Conservation (phyloP, 2,329 filamentous ascomycete genomes). For the Davidsoniella australis region DNA sequence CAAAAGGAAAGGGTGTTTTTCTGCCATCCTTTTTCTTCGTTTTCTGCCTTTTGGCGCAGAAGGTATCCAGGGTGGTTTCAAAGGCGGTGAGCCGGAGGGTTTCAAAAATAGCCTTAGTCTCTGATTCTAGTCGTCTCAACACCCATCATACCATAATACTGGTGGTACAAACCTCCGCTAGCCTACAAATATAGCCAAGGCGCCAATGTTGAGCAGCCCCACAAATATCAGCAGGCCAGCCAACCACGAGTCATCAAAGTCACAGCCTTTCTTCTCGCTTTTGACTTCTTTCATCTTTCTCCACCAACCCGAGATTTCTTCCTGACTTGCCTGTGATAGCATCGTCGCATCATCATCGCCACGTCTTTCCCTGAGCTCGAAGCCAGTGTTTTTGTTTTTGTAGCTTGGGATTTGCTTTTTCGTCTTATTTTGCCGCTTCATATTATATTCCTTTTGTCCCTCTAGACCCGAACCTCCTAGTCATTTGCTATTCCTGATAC, state of each 20-base stretch:
- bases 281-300: slow-evolving; percentile 8
- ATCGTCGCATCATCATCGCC: not conserved
- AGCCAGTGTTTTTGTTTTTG: slow-evolving; percentile 11
- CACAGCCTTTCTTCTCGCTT: slow-evolving; percentile 1
- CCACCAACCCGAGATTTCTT: slow-evolving; percentile 13
- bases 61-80: too few species aligned
- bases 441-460: slow-evolving; percentile 10
- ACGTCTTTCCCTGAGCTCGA: not conserved
- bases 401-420: not conserved
- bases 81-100: too few species aligned
- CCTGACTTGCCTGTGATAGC: slow-evolving; percentile 1
- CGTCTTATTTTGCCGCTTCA: not conserved
- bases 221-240: too few species aligned
- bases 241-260: not conserved
- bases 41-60: too few species aligned
- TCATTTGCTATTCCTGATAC: slow-evolving; percentile 11
- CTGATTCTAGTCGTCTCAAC: too few species aligned
- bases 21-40: too few species aligned
- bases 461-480: not conserved
- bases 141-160: too few species aligned
- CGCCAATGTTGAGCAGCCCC: too few species aligned
- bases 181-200: too few species aligned
- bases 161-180: too few species aligned
- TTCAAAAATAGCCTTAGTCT: too few species aligned
- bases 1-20: too few species aligned